Base-by-base conservation (phyloP, 140 eudicot genomes). In the Erigeron philadelphicus region DNA sequence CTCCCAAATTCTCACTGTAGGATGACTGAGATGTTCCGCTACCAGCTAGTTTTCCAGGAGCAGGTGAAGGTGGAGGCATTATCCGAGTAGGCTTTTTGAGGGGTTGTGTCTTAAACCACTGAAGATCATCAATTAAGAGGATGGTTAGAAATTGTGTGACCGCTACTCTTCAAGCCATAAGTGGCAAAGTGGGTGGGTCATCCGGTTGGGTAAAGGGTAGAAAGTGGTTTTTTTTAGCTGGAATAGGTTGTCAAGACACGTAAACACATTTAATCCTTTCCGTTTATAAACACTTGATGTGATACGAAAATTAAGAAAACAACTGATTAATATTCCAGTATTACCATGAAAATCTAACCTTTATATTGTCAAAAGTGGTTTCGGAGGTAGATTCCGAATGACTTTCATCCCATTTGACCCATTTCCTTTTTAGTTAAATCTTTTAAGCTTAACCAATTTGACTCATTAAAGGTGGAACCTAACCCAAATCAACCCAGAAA, bases 81-180 rank as follows among this genome's bases (percentile, higher is more conserved):
- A 93, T 72, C 42, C 98, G 68, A 61, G 62, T 66, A 21, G 93
- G 87, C 79, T 89, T 93, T 25, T 80, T 77, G 55, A 23, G 52
- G 81, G 78, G 83, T 75, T 93, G 98, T 31, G 90, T 77, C 87
- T 93, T 93, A 67, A 75, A 85, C 98, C 98, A 93, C 98, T 93
- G 76, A 57, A 31, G 47, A 72, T 70, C 52, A 48, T 45, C 63
- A 71, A 77, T 61, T 46, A 45, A 65, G 49, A 23, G 40, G 9
- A 79, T 47, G 18, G 50, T 21, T 56, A 69, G 40, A 40, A 18
- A 4, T 66, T 19, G 66, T 42, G 47, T 17, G 25, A 38, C 59
- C 16, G 17, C 42, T 16, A 42, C 49, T 17, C 19, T 5, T 5
- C 38, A 31, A 31, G 38, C 38, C 38, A 31, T 31, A 31, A 31